phyloP scores from a whole-genome alignment of 2,329 filamentous ascomycete genomes.

The Aspergillus felis region DNA sequence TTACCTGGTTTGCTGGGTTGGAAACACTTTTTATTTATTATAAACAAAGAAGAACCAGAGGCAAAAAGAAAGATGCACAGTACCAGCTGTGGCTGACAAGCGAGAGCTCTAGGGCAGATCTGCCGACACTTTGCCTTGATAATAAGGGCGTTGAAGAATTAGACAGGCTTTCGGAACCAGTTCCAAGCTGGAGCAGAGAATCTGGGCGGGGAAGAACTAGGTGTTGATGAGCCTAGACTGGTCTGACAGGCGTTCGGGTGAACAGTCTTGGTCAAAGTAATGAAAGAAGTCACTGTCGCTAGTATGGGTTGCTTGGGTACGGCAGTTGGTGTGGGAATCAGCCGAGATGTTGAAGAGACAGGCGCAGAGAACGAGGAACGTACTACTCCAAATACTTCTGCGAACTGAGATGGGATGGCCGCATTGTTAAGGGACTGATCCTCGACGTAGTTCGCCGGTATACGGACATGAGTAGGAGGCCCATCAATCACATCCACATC shows the following conservation, averaged over 20 bases:
- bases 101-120: background rate
- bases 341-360: background rate
- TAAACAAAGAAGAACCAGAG: background rate
- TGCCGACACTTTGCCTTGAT: background rate
- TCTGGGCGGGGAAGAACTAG: background rate
- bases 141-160: background rate
- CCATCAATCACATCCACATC: conserved; percentile 41
- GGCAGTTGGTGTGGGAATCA: background rate
- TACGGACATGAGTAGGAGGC: conserved; percentile 11
- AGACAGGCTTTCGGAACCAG: background rate
- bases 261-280: conserved; percentile 20
- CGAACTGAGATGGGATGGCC: conserved; percentile 37
- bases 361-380: conserved; percentile 4
- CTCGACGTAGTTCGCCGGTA: conserved; percentile 20
- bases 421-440: conserved; percentile 37
- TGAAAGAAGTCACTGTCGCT: conserved; percentile 24
- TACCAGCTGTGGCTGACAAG: background rate
- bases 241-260: conserved; percentile 1
- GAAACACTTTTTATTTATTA: background rate
- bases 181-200: background rate
- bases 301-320: background rate
- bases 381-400: conserved; percentile 22
- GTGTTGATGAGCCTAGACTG: background rate
- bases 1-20: background rate
- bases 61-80: background rate